Base-by-base conservation (phyloP, 768 basidiomycete species). In the Cystobasidium tubakii region DNA sequence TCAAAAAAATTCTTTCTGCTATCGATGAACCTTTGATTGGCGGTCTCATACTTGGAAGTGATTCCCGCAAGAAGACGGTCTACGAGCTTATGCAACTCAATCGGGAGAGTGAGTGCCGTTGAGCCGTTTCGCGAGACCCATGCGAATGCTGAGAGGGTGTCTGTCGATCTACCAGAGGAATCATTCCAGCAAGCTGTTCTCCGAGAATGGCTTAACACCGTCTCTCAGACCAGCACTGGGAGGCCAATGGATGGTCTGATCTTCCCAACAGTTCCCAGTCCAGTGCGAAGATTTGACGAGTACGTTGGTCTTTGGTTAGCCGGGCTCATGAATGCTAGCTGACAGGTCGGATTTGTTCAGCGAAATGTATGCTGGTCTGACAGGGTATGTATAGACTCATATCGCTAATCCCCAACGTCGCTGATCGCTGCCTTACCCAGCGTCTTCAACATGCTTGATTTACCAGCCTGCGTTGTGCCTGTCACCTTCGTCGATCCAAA, bases 211-310 rank as follows among this genome's bases (percentile, higher is more conserved):
- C n/a, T 57, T 2, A 25, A 23, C 55, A 62, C 62, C 12, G 25
- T 19, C 1, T 17, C 17, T 19, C 7, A 42, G 23, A 74, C 73
- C 7, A n/a, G n/a, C 12, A 71, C 67, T 25, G 74, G 66, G 23
- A 21, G 67, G 31, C 74, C 74, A 4, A 74, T 74, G 34, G 74
- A 74, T 64, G 74, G 6, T 31, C 42, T 74, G n/a, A 34, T 74
- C n/a, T 65, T 55, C 21, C 34, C 53, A 10, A 31, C 54, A 6
- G 46, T n/a, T 15, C 46, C 46, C 21, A 15, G n/a, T 23, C 31
- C 57, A 42, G 46, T 64, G 21, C 50, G 34, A 64, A 53, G 54
- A 39, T 39, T 39, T 15, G 36, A n/a, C 21, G 46, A 50, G 36
- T 62, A 57, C 2, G 27, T 60, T 60, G 4, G 12, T 9, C 21